phyloP scores from a whole-genome alignment of 148 eudicot genomes.

The Camellia lanceoleosa region DNA sequence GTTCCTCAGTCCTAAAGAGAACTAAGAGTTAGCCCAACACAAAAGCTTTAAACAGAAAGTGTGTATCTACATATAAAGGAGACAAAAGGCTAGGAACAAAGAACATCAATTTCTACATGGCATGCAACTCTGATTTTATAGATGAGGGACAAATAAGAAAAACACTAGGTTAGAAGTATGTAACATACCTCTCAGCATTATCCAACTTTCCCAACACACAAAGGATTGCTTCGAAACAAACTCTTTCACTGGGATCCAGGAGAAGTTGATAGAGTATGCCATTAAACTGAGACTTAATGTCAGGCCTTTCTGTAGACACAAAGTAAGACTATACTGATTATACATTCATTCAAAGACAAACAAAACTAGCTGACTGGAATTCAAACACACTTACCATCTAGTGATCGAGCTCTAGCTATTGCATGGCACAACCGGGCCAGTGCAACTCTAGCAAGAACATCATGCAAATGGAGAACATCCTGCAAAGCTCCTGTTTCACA shows the following conservation, averaged over 20 bases:
- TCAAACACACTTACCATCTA: constrained; percentile 65
- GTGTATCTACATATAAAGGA: not conserved
- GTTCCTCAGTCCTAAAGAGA: constrained; percentile 70
- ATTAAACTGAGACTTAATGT: constrained; percentile 80
- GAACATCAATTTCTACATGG: not conserved
- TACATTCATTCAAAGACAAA: constrained; percentile 16
- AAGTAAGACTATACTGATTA: constrained; percentile 17
- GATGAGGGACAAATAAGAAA: not conserved
- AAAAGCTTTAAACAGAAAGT: not conserved
- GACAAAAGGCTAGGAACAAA: not conserved
- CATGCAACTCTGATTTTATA: constrained; percentile 1
- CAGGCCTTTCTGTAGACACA: constrained; percentile 79
- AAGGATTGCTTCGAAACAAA: constrained; percentile 94
- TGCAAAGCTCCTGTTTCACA: constrained; percentile 77
- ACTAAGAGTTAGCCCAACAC: constrained; percentile 17
- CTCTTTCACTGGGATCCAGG: constrained; percentile 99
- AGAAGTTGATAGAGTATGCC: constrained; percentile 91
- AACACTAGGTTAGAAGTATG: not conserved
- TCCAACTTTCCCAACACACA: constrained; percentile 92
- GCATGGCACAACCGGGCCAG: constrained; percentile 93
- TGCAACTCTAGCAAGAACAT: constrained; percentile 98
- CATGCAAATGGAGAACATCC: constrained; percentile 93
- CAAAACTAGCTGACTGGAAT: not conserved
- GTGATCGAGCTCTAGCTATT: constrained; percentile 81
- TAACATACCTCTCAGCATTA: constrained; percentile 73